phyloP scores from a whole-genome alignment of 805 yeast species.

The Ogataea ramenticola region DNA sequence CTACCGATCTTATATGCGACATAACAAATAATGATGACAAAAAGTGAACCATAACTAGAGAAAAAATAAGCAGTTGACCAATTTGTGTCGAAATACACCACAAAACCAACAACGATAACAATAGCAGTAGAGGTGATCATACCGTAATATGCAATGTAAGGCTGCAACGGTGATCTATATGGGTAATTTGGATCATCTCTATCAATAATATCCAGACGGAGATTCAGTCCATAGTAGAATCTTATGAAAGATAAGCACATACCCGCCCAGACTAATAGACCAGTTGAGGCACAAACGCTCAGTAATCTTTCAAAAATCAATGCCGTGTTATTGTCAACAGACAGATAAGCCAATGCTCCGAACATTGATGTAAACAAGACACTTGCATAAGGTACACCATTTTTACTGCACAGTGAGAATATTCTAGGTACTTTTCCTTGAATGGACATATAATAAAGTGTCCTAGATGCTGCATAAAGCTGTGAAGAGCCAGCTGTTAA shows the following conservation, averaged over 20 bases:
- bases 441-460: constrained; percentile 45
- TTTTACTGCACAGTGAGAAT: constrained; percentile 50
- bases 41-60: constrained; percentile 46
- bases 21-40: constrained; percentile 38
- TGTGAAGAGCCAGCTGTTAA: constrained; percentile 52
- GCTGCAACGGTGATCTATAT: constrained; percentile 48
- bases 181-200: constrained; percentile 51
- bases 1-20: constrained; percentile 45
- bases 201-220: constrained; percentile 48
- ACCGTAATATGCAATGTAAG: constrained; percentile 45
- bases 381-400: constrained; percentile 69
- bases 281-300: constrained; percentile 65
- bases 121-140: constrained; percentile 33
- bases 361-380: constrained; percentile 58
- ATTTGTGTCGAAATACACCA: constrained; percentile 38
- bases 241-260: constrained; percentile 51
- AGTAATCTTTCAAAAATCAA: constrained; percentile 60
- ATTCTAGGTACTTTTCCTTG: constrained; percentile 56
- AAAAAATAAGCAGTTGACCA: constrained; percentile 47
- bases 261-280: constrained; percentile 71
- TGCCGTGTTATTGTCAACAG: constrained; percentile 51
- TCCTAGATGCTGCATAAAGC: constrained; percentile 54
- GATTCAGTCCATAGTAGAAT: constrained; percentile 45
- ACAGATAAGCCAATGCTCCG: constrained; percentile 53
- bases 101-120: constrained; percentile 42